These are phyloP conservation scores for Prinsepia uniflora DNA, from an alignment of 306 rosid species.

Conservation along the genomic window DNA sequence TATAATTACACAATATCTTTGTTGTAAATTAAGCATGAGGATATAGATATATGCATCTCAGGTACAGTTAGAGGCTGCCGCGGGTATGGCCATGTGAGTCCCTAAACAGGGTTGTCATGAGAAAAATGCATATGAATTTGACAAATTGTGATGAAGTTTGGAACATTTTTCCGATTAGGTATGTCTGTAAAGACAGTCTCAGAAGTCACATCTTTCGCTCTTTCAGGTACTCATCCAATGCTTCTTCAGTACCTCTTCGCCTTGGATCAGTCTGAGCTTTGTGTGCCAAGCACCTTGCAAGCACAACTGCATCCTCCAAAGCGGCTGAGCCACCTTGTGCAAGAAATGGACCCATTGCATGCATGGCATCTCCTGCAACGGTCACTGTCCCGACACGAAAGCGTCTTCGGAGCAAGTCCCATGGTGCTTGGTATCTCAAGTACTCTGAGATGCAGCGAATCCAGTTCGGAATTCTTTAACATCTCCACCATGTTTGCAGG, in stretches of 20 bases:
- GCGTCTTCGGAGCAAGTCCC: background rate
- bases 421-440: constrained; percentile 8
- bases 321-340: constrained; percentile 24
- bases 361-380: constrained; percentile 12
- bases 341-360: constrained; percentile 18
- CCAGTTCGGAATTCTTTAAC: background rate
- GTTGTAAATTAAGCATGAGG: no score
- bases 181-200: background rate
- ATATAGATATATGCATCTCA: background rate
- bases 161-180: background rate
- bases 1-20: no score
- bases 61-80: background rate
- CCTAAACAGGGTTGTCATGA: background rate
- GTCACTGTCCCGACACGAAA: constrained; percentile 6
- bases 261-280: background rate
- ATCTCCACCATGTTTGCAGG: constrained; percentile 1
- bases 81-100: background rate
- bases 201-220: constrained; percentile 15
- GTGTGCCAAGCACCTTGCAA: constrained; percentile 10
- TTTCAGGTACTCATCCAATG: constrained; percentile 20
- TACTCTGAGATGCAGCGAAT: background rate
- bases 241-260: background rate
- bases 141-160: background rate
- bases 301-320: constrained; percentile 16
- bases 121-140: background rate